Evolutionary conservation across 2,329 filamentous ascomycete genomes (phyloP).

Genomic region (Davidsoniella virescens): DNA sequence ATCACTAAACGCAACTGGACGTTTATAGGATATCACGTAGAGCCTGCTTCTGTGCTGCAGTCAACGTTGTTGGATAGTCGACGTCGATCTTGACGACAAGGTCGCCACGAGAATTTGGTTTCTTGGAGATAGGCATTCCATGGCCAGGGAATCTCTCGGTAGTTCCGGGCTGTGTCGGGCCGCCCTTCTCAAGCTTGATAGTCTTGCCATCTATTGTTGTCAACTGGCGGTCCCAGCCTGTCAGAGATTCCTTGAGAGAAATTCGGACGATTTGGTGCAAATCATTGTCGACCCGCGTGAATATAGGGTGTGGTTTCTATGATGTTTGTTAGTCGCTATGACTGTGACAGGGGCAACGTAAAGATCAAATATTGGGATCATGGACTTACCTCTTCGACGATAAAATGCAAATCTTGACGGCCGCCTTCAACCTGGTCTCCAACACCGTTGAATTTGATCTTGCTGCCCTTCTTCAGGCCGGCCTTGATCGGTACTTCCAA

Average conservation of each 20-base stretch:
- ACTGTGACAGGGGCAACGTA: background rate
- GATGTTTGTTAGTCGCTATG: conserved; percentile 24
- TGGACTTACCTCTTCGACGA: conserved; percentile 70
- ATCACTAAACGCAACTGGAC: too few relatives aligned
- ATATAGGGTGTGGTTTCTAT: conserved; percentile 74
- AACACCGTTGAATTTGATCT: conserved; percentile 97
- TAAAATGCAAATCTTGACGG: conserved; percentile 87
- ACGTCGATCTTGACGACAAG: conserved; percentile 84
- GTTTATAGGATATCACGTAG: conserved; percentile 59
- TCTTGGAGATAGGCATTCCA: conserved; percentile 95
- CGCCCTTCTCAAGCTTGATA: conserved; percentile 59
- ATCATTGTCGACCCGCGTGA: conserved; percentile 77
- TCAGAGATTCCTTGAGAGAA: conserved; percentile 81
- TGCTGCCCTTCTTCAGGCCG: conserved; percentile 88
- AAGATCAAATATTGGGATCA: background rate
- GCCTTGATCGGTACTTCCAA: conserved; percentile 91
- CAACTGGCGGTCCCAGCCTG: conserved; percentile 84
- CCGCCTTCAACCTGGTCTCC: conserved; percentile 95
- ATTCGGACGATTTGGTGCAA: conserved; percentile 64
- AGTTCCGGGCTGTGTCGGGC: conserved; percentile 72
- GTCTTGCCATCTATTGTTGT: conserved; percentile 86
- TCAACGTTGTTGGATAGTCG: conserved; percentile 71
- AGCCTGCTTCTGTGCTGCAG: conserved; percentile 59
- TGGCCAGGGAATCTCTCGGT: conserved; percentile 65
- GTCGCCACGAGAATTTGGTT: conserved; percentile 67